Base-by-base conservation (phyloP, 73 alveolate species). In the Durusdinium trenchii region DNA sequence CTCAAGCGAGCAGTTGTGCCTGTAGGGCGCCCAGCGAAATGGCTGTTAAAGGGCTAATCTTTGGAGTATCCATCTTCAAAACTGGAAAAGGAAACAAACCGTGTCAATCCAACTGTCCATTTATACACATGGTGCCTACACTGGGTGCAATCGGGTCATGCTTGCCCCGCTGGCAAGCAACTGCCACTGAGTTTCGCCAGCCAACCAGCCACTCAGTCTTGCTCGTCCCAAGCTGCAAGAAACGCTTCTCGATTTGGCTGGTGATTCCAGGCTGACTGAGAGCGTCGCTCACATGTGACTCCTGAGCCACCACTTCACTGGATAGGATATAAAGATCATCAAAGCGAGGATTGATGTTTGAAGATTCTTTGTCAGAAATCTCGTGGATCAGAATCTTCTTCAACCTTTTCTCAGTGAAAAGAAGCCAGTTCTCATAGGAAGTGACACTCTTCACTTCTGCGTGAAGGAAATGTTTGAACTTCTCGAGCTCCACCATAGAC, bases 111-210 rank as follows among this genome's bases (percentile, higher is more conserved):
- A n/a, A n/a, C n/a, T n/a, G n/a, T n/a, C n/a, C n/a, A n/a, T n/a
- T n/a, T n/a, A n/a, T n/a, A n/a, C n/a, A n/a, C n/a, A n/a, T n/a
- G n/a, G n/a, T n/a, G n/a, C 30, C 94, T 23, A 35, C 76, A 75
- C 75, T 47, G 48, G 52, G 38, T n/a, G 69, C 3, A 10, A 23
- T 20, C 51, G 32, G 50, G 57, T 35, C 7, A 14, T 35, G 75
- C 50, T 10, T 3, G 57, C 23, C 32, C 12, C 18, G 52, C 48
- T 45, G 20, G 75, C 93, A 83, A 6, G 94, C 94, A 30, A 83
- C 48, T 9, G 94, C 94, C 5, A 42, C 35, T 73, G 76, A 46
- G 18, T 83, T 48, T 32, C 94, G 94, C 94, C 94, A 83, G 75
- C 94, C 94, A 48, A 83, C 94, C 75, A 48, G 10, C 71, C 71